Evolutionary conservation across 352 stramenopile genomes (phyloP).

Genomic region (Heterotrichella gracilis): DNA sequence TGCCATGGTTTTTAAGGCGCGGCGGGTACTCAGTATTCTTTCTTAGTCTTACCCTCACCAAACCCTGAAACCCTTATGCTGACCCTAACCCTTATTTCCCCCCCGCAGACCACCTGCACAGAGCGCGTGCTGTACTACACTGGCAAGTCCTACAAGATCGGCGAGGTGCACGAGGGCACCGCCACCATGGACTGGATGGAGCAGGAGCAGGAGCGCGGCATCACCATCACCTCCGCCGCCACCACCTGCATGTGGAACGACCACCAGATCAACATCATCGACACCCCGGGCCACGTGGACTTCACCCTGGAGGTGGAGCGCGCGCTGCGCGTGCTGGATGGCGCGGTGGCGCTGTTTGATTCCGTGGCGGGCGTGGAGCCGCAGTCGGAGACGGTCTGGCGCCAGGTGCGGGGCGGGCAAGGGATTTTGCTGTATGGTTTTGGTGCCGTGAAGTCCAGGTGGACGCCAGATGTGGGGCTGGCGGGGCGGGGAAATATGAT

Average conservation of each 20-base stretch:
- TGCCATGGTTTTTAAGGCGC: neutral
- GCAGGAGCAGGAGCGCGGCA: conserved; percentile 75
- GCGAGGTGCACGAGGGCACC: conserved; percentile 49
- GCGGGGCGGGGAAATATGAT: too few relatives aligned
- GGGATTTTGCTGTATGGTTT: too few relatives aligned
- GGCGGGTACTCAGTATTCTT: neutral
- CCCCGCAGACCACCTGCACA: conserved; percentile 80
- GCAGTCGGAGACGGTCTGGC: conserved; percentile 40
- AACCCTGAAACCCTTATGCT: neutral
- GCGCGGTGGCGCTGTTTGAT: conserved; percentile 73
- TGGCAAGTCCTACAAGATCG: conserved; percentile 54
- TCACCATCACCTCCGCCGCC: conserved; percentile 80
- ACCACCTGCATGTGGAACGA: conserved; percentile 69
- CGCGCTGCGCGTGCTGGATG: conserved; percentile 72
- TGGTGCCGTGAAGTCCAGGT: too few relatives aligned
- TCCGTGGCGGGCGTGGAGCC: conserved; percentile 74
- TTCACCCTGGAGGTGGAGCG: conserved; percentile 93
- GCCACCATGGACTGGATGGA: conserved; percentile 42
- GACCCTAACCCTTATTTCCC: neutral
- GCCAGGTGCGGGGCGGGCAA: too few relatives aligned
- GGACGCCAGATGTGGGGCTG: too few relatives aligned
- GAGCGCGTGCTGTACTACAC: conserved; percentile 92
- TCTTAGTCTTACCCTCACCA: too few relatives aligned
- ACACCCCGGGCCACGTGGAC: conserved; percentile 80
- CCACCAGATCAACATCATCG: conserved; percentile 79